A percentile compares a stretch with the other conserved stretches of the same genome.
phyloP scores from a whole-genome alignment of 768 basidiomycete species.

The Steccherinum ochraceum region DNA sequence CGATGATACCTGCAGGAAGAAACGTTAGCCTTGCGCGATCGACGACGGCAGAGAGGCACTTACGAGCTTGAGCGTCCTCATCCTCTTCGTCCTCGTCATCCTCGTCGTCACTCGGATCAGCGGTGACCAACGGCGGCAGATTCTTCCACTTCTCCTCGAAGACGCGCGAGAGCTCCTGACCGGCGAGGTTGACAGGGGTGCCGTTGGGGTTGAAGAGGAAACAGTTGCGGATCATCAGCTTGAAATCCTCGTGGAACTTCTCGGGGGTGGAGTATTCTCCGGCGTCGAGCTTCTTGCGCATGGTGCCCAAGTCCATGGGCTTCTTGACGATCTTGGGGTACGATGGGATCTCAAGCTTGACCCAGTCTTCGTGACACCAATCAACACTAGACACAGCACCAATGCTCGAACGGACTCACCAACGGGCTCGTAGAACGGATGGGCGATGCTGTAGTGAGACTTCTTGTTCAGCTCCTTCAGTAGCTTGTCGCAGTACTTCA shows the following conservation, averaged over 20 bases:
- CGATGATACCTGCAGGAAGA: constrained; percentile 55
- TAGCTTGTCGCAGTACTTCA: constrained; percentile 75
- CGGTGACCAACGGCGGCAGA: constrained; percentile 51
- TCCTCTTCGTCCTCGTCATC: constrained; percentile 61
- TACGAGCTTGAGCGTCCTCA: constrained; percentile 67
- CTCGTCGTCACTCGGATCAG: constrained; percentile 48
- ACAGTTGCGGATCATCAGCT: constrained; percentile 93
- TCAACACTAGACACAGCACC: too few relatives aligned
- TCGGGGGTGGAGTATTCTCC: constrained; percentile 71
- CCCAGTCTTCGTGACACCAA: constrained; percentile 48
- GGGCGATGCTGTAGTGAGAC: constrained; percentile 64
- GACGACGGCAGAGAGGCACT: too few relatives aligned
- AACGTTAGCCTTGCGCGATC: too few relatives aligned
- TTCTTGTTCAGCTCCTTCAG: constrained; percentile 73
- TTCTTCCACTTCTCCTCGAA: constrained; percentile 92
- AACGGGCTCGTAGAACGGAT: constrained; percentile 92
- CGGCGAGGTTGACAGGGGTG: constrained; percentile 82
- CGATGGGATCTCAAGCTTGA: constrained; percentile 70
- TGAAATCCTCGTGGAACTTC: constrained; percentile 87
- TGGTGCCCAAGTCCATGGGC: constrained; percentile 93
- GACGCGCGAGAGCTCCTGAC: constrained; percentile 73
- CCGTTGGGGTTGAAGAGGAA: constrained; percentile 86
- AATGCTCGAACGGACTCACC: constrained; percentile 58
- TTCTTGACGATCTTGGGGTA: constrained; percentile 88
- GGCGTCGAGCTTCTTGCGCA: constrained; percentile 77